phyloP scores from a whole-genome alignment of 2,329 filamentous ascomycete genomes.

The Tolypocladium tropicale region DNA sequence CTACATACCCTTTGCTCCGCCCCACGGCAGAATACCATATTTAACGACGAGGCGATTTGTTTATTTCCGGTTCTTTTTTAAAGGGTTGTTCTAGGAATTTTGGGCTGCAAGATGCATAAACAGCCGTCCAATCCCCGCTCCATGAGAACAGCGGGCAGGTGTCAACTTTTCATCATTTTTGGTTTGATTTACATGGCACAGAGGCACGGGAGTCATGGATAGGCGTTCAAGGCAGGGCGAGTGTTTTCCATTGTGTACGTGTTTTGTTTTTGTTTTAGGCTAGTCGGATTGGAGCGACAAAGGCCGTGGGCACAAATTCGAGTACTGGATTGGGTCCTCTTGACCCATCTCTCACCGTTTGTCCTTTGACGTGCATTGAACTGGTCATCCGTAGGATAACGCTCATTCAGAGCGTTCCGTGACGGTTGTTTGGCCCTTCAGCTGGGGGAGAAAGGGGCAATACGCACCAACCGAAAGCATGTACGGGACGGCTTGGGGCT shows the following conservation, averaged over 20 bases:
- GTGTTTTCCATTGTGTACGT: background rate
- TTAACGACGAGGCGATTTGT: background rate
- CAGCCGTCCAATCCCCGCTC: background rate
- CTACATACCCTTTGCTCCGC: slow-evolving; percentile 1
- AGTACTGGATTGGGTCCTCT: background rate
- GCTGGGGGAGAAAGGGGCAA: background rate
- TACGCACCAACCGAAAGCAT: background rate
- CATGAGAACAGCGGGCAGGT: background rate
- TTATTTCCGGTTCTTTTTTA: background rate
- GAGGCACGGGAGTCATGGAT: background rate
- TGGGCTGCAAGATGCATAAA: background rate
- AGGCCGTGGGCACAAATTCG: background rate
- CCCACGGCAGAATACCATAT: slow-evolving; percentile 1
- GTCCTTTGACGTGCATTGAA: background rate
- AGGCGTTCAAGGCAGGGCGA: slow-evolving; percentile 1
- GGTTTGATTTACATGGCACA: background rate
- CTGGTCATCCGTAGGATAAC: slow-evolving; percentile 1
- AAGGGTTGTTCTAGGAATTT: background rate
- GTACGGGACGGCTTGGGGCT: background rate
- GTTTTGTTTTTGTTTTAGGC: background rate
- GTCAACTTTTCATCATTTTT: background rate
- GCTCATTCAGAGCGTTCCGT: background rate
- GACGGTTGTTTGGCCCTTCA: background rate
- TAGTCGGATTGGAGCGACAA: no score
- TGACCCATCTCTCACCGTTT: background rate